Evolutionary conservation across 2,329 filamentous ascomycete species (phyloP).

Genomic region (Penicillium vulpinum): DNA sequence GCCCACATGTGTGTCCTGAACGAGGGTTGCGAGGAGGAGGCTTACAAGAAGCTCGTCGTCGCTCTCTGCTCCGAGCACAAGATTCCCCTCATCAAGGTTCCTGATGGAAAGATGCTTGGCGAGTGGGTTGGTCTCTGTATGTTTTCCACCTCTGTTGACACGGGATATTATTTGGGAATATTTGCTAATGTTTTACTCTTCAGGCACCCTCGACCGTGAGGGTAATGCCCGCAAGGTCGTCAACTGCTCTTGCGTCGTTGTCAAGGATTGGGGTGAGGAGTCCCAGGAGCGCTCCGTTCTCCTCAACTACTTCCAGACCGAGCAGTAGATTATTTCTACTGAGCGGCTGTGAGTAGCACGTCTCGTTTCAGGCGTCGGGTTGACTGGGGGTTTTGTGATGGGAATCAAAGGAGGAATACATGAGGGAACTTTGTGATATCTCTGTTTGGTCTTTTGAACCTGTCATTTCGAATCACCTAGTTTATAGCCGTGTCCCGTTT

Average conservation of each 20-base stretch:
- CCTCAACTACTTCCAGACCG: slow-evolving; percentile 99
- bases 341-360: slow-evolving; percentile 4
- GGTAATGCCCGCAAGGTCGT: slow-evolving; percentile 99
- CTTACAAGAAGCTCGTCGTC: slow-evolving; percentile 99
- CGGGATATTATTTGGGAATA: background rate
- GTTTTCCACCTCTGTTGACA: slow-evolving; percentile 47
- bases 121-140: slow-evolving; percentile 99
- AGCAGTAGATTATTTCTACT: slow-evolving; percentile 44
- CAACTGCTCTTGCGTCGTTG: slow-evolving; percentile 99
- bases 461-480: slow-evolving; percentile 7
- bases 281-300: slow-evolving; percentile 97
- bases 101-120: slow-evolving; percentile 98
- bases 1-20: slow-evolving; percentile 99
- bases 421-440: slow-evolving; percentile 7
- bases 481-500: slow-evolving; percentile 23
- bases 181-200: slow-evolving; percentile 18
- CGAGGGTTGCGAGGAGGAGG: slow-evolving; percentile 99
- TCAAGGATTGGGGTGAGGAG: slow-evolving; percentile 99
- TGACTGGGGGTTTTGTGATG: slow-evolving; percentile 12
- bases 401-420: slow-evolving; percentile 9
- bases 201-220: slow-evolving; percentile 97
- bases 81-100: slow-evolving; percentile 99
- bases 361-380: background rate
- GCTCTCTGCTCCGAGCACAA: slow-evolving; percentile 99
- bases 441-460: slow-evolving; percentile 10